Evolutionary conservation across 768 basidiomycete genomes (phyloP).

Genomic region (Amanita pallidorosea): DNA sequence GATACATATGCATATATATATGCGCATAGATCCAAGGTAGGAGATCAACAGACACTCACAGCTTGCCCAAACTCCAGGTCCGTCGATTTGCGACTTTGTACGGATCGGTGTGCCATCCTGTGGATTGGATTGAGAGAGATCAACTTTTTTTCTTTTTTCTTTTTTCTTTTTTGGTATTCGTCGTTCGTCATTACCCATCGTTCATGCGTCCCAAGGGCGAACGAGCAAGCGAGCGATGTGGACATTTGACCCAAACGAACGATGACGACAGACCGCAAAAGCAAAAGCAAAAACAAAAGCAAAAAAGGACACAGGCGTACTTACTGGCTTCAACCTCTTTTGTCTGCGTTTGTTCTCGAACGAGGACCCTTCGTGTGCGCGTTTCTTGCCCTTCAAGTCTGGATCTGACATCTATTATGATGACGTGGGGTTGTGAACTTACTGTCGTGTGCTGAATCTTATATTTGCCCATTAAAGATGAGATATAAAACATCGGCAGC

Average conservation of each 20-base stretch:
- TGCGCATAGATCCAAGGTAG: not conserved
- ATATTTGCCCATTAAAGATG: not conserved
- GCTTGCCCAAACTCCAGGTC: constrained; percentile 80
- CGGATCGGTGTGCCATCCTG: constrained; percentile 66
- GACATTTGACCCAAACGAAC: not conserved
- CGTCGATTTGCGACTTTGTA: constrained; percentile 57
- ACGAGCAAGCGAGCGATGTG: too few species aligned
- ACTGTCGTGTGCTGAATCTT: too few species aligned
- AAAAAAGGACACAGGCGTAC: constrained; percentile 6
- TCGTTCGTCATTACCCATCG: too few species aligned
- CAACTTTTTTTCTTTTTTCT: too few species aligned
- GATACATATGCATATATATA: too few species aligned
- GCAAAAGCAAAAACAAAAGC: too few species aligned
- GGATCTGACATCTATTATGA: not conserved
- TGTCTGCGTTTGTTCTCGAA: constrained; percentile 16
- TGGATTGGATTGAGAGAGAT: not conserved
- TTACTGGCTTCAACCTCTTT: constrained; percentile 43
- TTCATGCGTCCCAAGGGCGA: too few species aligned
- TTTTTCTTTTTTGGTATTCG: too few species aligned
- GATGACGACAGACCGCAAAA: not conserved
- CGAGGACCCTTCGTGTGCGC: not conserved
- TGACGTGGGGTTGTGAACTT: too few species aligned
- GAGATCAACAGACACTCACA: constrained; percentile 27
- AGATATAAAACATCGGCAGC: too few species aligned
- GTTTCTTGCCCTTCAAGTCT: not conserved